phyloP scores from a whole-genome alignment of 2,329 filamentous ascomycete species.

The Setomelanomma holmii region DNA sequence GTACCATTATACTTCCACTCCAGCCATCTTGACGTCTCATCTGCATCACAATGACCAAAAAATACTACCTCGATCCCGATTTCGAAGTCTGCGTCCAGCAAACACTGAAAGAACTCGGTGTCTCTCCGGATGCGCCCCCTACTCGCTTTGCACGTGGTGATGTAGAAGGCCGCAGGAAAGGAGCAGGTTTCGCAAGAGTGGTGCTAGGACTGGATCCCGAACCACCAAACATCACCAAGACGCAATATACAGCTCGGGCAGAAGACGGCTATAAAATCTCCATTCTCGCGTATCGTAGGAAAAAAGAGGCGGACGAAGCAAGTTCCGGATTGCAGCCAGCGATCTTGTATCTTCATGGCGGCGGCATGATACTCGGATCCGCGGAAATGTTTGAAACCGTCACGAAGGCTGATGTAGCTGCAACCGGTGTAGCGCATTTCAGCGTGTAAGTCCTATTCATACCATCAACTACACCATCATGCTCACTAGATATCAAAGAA shows the following conservation, averaged over 20 bases:
- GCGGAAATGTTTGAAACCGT: conserved; percentile 26
- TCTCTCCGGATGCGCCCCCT: not conserved
- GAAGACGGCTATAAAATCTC: not conserved
- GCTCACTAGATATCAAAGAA: no score
- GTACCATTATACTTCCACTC: no score
- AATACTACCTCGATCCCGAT: not conserved
- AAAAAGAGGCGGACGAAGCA: not conserved
- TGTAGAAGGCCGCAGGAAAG: not conserved
- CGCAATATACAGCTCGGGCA: not conserved
- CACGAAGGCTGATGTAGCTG: conserved; percentile 27
- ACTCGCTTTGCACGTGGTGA: not conserved
- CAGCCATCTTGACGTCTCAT: no score
- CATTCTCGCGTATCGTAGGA: not conserved
- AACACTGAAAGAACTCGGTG: not conserved
- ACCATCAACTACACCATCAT: no score
- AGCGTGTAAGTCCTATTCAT: not conserved
- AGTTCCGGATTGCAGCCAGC: not conserved
- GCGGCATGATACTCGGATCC: conserved; percentile 45
- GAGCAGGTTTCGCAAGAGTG: not conserved
- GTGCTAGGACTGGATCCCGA: not conserved
- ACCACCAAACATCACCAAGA: not conserved
- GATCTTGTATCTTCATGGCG: conserved; percentile 44
- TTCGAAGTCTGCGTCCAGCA: not conserved
- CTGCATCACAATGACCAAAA: not conserved
- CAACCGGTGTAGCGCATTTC: conserved; percentile 24